Percentiles rank a stretch among this genome's conserved stretches.
Evolutionary conservation across 768 basidiomycete species (phyloP).

Genomic region (Cystofilobasidium capitatum): DNA sequence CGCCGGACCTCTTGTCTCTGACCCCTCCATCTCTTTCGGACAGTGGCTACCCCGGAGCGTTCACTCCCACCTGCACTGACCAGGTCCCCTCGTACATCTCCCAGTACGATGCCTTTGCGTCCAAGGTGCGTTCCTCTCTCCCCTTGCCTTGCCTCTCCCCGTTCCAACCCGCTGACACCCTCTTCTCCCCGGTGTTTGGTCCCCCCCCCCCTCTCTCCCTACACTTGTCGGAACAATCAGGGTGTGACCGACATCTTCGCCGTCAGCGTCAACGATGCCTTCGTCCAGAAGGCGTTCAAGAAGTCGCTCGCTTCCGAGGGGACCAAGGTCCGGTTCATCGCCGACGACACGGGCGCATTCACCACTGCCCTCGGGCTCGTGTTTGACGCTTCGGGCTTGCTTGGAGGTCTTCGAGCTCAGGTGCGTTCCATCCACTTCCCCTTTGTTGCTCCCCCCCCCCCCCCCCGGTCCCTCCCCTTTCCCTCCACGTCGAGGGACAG

Average conservation of each 20-base stretch:
- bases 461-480: neutral
- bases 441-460: neutral
- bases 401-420: neutral
- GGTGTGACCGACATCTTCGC: slow-evolving; percentile 25
- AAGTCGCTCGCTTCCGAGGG: slow-evolving; percentile 25
- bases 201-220: too few species aligned
- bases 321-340: slow-evolving; percentile 26
- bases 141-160: neutral
- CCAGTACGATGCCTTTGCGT: slow-evolving; percentile 18
- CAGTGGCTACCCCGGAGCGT: neutral
- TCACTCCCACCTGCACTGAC: slow-evolving; percentile 15
- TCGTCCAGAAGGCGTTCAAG: slow-evolving; percentile 25
- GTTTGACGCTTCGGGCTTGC: slow-evolving; percentile 14
- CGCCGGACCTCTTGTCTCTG: neutral
- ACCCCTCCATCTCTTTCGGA: neutral
- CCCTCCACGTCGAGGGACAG: too few species aligned
- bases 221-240: too few species aligned
- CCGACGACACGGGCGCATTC: slow-evolving; percentile 17
- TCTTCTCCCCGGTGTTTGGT: too few species aligned
- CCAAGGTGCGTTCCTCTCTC: neutral
- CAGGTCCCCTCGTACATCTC: slow-evolving; percentile 24
- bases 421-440: neutral
- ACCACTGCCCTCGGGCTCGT: slow-evolving; percentile 18
- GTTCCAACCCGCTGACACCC: neutral
- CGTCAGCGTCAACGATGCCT: slow-evolving; percentile 22